Conservation (phyloP, 371 early-diverging fungal species). For the Lichtheimia corymbifera region DNA sequence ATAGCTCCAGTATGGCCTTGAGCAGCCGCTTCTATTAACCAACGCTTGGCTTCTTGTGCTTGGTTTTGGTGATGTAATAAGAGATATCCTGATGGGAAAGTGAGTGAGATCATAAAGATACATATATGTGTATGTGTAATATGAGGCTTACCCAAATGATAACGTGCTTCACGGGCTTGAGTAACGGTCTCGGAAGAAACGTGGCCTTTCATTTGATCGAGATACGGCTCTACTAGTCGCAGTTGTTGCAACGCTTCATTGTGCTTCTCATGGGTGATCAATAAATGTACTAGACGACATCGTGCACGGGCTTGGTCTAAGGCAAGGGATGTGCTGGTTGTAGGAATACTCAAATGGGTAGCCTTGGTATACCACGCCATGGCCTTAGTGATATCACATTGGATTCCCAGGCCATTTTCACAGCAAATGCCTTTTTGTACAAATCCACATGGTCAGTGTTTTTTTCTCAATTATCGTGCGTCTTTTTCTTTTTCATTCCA, state of each 20-base stretch:
- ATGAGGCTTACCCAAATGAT: constrained; percentile 26
- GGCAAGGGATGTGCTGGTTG: not conserved
- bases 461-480: not conserved
- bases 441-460: not conserved
- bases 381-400: constrained; percentile 9
- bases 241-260: constrained; percentile 17
- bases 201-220: constrained; percentile 25
- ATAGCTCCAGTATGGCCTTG: constrained; percentile 21
- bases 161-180: constrained; percentile 37
- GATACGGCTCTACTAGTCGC: constrained; percentile 14
- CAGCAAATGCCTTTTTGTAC: constrained; percentile 19
- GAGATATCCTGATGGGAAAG: constrained; percentile 15
- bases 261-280: constrained; percentile 16
- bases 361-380: constrained; percentile 12
- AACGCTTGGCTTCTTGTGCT: constrained; percentile 11
- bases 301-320: constrained; percentile 27
- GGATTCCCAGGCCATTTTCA: constrained; percentile 20
- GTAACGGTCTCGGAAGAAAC: constrained; percentile 24
- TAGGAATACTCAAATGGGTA: not conserved
- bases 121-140: not conserved
- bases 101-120: not conserved
- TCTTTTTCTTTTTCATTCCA: not conserved
- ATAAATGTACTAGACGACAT: constrained; percentile 24
- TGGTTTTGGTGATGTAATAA: constrained; percentile 11
- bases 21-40: constrained; percentile 21